phyloP scores from a whole-genome alignment of 768 basidiomycete genomes.

The Gymnopilus junonius region DNA sequence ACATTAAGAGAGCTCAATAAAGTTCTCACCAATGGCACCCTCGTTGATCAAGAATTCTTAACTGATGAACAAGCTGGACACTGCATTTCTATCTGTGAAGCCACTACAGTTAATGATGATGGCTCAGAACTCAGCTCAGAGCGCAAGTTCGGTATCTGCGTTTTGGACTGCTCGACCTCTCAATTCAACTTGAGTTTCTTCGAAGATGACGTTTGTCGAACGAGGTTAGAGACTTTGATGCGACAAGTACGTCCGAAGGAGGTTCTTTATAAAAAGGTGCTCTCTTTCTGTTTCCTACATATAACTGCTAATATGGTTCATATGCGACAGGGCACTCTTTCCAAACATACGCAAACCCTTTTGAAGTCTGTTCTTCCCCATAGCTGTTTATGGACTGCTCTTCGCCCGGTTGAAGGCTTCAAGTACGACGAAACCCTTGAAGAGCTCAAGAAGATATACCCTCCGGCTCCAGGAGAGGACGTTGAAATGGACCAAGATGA shows the following conservation, averaged over 20 bases:
- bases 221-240: constrained; percentile 91
- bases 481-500: constrained; percentile 36
- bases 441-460: constrained; percentile 72
- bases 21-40: constrained; percentile 95
- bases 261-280: constrained; percentile 86
- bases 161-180: constrained; percentile 93
- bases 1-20: constrained; percentile 82
- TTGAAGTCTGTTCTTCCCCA: constrained; percentile 81
- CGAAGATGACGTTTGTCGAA: constrained; percentile 91
- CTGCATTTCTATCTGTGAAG: constrained; percentile 87
- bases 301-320: neutral
- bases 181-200: constrained; percentile 92
- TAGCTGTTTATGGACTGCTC: constrained; percentile 86
- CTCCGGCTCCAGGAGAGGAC: constrained; percentile 41
- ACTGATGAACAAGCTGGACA: constrained; percentile 95
- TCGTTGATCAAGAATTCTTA: constrained; percentile 88
- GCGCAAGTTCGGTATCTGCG: constrained; percentile 84
- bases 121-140: constrained; percentile 34
- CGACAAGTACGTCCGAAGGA: constrained; percentile 92
- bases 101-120: constrained; percentile 41
- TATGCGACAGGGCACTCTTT: constrained; percentile 74
- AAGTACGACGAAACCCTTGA: constrained; percentile 70
- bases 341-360: constrained; percentile 80
- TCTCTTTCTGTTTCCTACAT: neutral
- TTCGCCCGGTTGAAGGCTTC: constrained; percentile 84